Percentiles rank a stretch among this genome's conserved stretches.
Evolutionary conservation across 768 basidiomycete genomes (phyloP).

Genomic region (Suillus ampliporus): DNA sequence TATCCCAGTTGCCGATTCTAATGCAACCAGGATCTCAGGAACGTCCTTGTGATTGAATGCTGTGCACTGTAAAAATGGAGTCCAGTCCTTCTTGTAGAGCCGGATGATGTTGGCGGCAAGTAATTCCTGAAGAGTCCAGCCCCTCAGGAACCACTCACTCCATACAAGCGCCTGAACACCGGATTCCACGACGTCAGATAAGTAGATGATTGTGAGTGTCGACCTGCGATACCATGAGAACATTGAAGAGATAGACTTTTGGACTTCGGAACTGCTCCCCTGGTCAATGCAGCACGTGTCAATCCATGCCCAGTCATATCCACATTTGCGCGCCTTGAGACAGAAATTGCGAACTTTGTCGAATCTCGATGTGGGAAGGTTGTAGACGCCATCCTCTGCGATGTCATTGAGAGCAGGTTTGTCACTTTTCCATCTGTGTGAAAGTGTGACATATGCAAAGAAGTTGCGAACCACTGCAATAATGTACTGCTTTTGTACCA

Average conservation of each 20-base stretch:
- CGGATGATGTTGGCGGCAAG: conserved; percentile 31
- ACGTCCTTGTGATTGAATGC: conserved; percentile 8
- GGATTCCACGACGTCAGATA: conserved; percentile 26
- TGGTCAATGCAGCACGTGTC: conserved; percentile 40
- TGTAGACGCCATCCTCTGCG: conserved; percentile 20
- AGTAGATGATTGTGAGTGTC: conserved; percentile 35
- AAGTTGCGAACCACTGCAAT: conserved; percentile 19
- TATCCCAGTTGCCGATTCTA: conserved; percentile 11
- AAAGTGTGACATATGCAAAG: conserved; percentile 35
- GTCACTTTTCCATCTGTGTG: conserved; percentile 32
- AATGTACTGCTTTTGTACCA: conserved; percentile 3
- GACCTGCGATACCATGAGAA: conserved; percentile 39
- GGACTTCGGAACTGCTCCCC: conserved; percentile 35
- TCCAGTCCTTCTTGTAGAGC: conserved; percentile 34
- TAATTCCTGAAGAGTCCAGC: conserved; percentile 34
- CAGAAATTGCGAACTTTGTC: conserved; percentile 31
- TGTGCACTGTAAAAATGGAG: not conserved
- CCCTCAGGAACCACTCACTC: conserved; percentile 28
- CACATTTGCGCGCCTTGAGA: conserved; percentile 20
- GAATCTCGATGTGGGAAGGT: not conserved
- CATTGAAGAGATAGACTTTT: conserved; percentile 40
- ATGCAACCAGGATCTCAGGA: not conserved
- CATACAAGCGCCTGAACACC: conserved; percentile 18
- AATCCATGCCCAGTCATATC: conserved; percentile 34
- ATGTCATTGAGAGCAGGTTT: not conserved